phyloP scores from a whole-genome alignment of 2,329 filamentous ascomycete species.

The Epichloe coenophiala region DNA sequence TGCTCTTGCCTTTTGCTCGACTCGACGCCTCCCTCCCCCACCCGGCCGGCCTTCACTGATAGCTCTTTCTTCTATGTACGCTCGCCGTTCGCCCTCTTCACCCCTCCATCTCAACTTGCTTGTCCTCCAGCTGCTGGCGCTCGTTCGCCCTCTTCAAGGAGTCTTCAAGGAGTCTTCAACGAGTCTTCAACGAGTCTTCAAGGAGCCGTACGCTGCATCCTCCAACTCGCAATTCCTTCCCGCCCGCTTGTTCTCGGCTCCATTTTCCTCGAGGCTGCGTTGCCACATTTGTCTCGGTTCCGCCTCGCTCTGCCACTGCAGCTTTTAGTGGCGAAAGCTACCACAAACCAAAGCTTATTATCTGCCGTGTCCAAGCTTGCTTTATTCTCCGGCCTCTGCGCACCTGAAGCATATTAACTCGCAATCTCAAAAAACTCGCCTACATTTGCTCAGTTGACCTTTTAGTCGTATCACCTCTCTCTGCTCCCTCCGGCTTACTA shows the following conservation, averaged over 20 bases:
- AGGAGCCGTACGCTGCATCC: not conserved
- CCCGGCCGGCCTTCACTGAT: not conserved
- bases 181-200: not conserved
- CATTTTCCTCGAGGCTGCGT: not conserved
- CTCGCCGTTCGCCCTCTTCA: not conserved
- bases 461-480: not conserved
- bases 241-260: not conserved
- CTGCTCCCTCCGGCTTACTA: not conserved
- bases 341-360: constrained; percentile 1
- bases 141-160: not conserved
- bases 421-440: not conserved
- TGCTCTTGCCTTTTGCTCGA: not conserved
- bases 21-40: not conserved
- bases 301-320: not conserved
- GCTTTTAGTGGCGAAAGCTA: not conserved
- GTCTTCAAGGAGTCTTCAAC: too few relatives aligned
- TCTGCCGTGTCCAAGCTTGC: not conserved
- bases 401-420: not conserved
- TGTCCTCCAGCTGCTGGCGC: not conserved
- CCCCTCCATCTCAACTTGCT: not conserved
- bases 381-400: not conserved
- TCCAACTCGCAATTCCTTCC: not conserved
- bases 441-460: not conserved
- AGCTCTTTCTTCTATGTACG: not conserved
- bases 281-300: not conserved